Evolutionary conservation across 257 asterid genomes (phyloP), one percentile per base, ranked within the genome.

Genomic region (Solanum clarkiae): DNA sequence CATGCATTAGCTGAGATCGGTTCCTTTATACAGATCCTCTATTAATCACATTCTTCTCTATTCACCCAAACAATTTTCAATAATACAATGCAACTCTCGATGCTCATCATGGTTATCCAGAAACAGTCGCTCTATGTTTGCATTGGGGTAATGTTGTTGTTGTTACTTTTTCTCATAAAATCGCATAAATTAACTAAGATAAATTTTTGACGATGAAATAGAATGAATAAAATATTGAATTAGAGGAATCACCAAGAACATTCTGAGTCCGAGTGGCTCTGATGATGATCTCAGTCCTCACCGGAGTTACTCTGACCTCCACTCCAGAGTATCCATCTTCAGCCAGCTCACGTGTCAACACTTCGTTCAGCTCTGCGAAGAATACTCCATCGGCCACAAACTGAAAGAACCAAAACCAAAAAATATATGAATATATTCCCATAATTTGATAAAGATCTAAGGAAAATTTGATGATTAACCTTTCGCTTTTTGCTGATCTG

Each of bases 291-390:
- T 90, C 92, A 56, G 94, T 90, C 81, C 91, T 87, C 91, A 87
- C 83, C 29, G 93, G 94, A 75, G 92, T 92, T 10, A 89, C 92
- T 80, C 94, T 90, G 71, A 90, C 94, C 90, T 92, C 94, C 10
- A 90, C 94, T 3, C 93, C 92, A 44, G 91, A 90, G 86, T 91
- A 92, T 16, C 94, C 92, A 75, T 92, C 93, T 86, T 92, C 93
- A 5, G 93, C 93, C 51, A 90, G 84, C 90, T 92, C 94, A 85
- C 93, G 93, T 7, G 92, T 92, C 88, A 89, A 80, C 36, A 90
- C 80, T 80, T 92, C 91, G 86, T 92, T 90, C 85, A 92, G 79
- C 85, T 92, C 92, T 12, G 92, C 94, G 10, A 66, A 89, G 89
- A 92, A 92, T 5, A 92, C 92, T 57, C 93, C 93, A 86, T 91